Evolutionary conservation across 176 grass and related monocot genomes (phyloP).

Genomic region (Oryza nivara): DNA sequence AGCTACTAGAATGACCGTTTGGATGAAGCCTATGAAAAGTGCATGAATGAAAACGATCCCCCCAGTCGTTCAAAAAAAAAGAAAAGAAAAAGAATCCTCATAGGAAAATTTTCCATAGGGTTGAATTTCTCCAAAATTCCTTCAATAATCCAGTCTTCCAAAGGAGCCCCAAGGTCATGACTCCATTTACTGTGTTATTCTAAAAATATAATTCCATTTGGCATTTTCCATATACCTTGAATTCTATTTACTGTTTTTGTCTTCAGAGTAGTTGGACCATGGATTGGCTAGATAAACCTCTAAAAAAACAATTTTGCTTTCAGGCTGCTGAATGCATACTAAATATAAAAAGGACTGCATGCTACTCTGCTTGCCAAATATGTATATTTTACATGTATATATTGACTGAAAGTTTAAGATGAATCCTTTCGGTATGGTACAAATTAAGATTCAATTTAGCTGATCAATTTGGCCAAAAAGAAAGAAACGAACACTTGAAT

Average conservation of each 20-base stretch:
- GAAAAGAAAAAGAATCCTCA: no score
- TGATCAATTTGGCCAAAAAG: background rate
- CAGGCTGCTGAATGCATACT: background rate
- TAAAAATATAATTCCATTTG: background rate
- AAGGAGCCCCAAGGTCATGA: background rate
- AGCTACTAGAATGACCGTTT: no score
- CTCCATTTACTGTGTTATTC: no score
- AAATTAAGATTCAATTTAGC: background rate
- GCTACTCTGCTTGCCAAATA: background rate
- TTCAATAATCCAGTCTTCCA: no score
- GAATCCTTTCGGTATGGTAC: background rate
- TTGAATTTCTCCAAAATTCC: no score
- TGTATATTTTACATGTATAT: background rate
- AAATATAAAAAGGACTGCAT: background rate
- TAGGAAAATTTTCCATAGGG: no score
- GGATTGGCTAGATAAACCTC: background rate
- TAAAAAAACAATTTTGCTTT: background rate
- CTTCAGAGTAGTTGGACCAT: background rate
- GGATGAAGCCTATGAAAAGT: no score
- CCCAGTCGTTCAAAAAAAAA: no score
- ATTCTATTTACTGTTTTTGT: background rate
- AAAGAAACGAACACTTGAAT: background rate
- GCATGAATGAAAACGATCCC: no score
- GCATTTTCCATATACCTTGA: background rate
- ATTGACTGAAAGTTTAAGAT: background rate